Evolutionary conservation across 2,329 filamentous ascomycete species (phyloP).

Genomic region (Xylaria sp.): DNA sequence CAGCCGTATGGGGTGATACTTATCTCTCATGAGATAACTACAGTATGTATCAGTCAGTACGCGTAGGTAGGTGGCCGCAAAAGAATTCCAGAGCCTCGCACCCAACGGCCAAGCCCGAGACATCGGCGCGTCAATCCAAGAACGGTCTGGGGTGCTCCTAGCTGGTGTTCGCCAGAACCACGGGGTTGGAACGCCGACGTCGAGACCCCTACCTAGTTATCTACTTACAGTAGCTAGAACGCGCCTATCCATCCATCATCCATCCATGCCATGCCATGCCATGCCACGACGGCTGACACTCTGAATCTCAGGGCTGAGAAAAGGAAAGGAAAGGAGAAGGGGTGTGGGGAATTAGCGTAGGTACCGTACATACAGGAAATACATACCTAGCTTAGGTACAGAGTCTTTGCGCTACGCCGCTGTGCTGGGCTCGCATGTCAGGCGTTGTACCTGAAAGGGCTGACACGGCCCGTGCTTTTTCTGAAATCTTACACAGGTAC

Average conservation of each 20-base stretch:
- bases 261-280: constrained; percentile 24
- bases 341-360: neutral
- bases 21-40: too few species aligned
- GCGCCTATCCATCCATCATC: constrained; percentile 12
- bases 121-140: neutral
- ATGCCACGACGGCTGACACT: constrained; percentile 10
- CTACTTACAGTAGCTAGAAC: neutral
- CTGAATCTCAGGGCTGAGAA: constrained; percentile 4
- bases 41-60: too few species aligned
- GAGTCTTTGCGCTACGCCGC: neutral
- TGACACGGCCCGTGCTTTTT: constrained; percentile 2
- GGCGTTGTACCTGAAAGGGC: constrained; percentile 19
- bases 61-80: neutral
- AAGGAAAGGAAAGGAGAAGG: neutral
- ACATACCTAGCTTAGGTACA: neutral
- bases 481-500: neutral
- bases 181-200: constrained; percentile 19
- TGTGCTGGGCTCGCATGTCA: neutral
- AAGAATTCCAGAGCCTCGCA: neutral
- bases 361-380: neutral
- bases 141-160: constrained; percentile 21
- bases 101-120: neutral
- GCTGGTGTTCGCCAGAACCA: constrained; percentile 31
- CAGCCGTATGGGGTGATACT: neutral
- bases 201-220: neutral